A percentile compares a stretch with the other conserved stretches of the same genome.
Evolutionary conservation across 768 basidiomycete genomes (phyloP).

Genomic region (Trametes cubensis): DNA sequence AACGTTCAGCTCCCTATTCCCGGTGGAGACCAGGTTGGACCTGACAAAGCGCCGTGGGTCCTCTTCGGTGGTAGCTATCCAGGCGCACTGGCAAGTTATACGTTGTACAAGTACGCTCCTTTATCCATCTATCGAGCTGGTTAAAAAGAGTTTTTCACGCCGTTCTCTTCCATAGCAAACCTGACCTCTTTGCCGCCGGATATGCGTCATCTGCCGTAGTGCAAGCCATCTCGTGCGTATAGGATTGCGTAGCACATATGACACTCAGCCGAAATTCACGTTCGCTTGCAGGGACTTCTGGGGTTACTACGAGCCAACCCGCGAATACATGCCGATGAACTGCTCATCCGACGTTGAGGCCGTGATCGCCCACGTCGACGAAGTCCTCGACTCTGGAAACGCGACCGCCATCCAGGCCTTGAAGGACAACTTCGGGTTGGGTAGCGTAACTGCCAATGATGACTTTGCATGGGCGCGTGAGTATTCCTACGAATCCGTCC

Average conservation of each 20-base stretch:
- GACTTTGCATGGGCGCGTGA: conserved; percentile 63
- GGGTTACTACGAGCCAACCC: conserved; percentile 75
- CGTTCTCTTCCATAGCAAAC: conserved; percentile 45
- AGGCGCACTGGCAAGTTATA: conserved; percentile 58
- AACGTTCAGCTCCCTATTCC: conserved; percentile 71
- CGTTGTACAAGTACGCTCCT: conserved; percentile 62
- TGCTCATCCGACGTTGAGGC: conserved; percentile 74
- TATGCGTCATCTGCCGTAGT: conserved; percentile 73
- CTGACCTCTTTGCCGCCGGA: conserved; percentile 59
- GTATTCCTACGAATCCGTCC: conserved; percentile 22
- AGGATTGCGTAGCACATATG: not conserved
- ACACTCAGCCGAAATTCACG: not conserved
- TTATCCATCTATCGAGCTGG: not conserved
- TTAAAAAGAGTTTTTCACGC: not conserved
- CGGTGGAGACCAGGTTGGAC: conserved; percentile 60
- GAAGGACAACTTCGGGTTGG: conserved; percentile 62
- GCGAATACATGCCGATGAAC: conserved; percentile 66
- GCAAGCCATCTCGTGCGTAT: conserved; percentile 51
- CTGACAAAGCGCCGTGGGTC: conserved; percentile 49
- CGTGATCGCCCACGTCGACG: conserved; percentile 63
- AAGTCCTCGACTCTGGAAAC: conserved; percentile 51
- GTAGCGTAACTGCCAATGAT: conserved; percentile 54
- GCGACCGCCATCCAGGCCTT: conserved; percentile 50
- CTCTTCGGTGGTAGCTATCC: conserved; percentile 48
- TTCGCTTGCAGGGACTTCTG: conserved; percentile 52